Conservation (phyloP, 202 grass and related monocot species). For the Hordeum pubiflorum region DNA sequence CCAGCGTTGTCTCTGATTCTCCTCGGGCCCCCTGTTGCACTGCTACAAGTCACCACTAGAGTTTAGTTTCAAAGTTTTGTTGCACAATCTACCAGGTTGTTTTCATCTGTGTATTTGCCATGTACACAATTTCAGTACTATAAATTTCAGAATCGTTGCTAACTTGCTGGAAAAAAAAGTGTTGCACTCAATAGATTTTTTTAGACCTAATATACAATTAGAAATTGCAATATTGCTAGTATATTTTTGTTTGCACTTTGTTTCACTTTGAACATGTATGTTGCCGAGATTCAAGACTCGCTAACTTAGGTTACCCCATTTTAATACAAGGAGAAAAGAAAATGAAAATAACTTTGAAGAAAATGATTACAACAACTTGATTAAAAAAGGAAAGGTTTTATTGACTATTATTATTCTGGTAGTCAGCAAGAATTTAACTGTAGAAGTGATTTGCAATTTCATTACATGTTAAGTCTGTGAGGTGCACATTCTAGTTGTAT, state of each 20-base stretch:
- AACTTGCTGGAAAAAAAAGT: neutral
- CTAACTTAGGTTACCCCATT: neutral
- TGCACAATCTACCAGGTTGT: neutral
- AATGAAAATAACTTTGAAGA: neutral
- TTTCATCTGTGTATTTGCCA: neutral
- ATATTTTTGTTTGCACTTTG: neutral
- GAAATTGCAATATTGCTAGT: neutral
- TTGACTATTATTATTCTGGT: neutral
- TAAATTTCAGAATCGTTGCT: neutral
- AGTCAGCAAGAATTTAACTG: neutral
- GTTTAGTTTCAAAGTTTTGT: neutral
- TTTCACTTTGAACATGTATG: neutral
- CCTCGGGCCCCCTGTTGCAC: too few relatives aligned
- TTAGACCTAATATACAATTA: neutral
- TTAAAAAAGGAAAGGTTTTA: neutral
- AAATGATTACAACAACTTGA: neutral
- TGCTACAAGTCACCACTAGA: neutral
- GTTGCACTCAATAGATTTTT: neutral
- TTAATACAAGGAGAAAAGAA: neutral
- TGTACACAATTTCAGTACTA: neutral
- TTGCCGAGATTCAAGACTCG: neutral
- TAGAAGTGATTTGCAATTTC: neutral
- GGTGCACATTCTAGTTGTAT: neutral
- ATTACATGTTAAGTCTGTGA: neutral
- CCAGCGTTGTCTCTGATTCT: too few relatives aligned